phyloP scores from a whole-genome alignment of 2,329 filamentous ascomycete genomes.

The Pseudopithomyces chartarum region DNA sequence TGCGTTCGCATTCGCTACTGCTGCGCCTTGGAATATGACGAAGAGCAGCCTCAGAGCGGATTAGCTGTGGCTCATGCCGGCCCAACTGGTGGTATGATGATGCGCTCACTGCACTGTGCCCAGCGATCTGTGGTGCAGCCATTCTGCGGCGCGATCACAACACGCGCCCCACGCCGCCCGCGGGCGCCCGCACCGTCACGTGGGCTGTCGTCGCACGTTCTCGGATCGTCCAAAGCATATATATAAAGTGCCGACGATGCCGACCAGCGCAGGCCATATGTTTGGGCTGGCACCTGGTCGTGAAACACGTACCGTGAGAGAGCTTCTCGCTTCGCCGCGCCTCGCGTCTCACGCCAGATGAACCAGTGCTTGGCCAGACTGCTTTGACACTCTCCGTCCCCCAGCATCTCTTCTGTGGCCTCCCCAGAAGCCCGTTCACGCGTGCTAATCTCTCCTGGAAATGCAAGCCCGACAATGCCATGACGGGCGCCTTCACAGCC shows the following conservation, averaged over 20 bases:
- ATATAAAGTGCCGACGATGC: slow-evolving; percentile 6
- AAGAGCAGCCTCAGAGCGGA: background rate
- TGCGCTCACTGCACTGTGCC: slow-evolving; percentile 17
- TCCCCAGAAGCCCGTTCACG: slow-evolving; percentile 23
- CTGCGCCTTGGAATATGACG: slow-evolving; percentile 8
- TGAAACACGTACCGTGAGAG: slow-evolving; percentile 41
- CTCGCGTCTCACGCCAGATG: slow-evolving; percentile 39
- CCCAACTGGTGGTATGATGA: slow-evolving; percentile 12
- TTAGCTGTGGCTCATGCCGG: background rate
- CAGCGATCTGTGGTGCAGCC: slow-evolving; percentile 20
- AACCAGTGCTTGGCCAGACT: slow-evolving; percentile 41
- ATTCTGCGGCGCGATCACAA: slow-evolving; percentile 14
- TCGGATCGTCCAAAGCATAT: slow-evolving; percentile 9
- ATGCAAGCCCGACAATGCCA: slow-evolving; percentile 30
- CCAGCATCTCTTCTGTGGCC: slow-evolving; percentile 17
- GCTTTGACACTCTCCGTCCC: slow-evolving; percentile 36
- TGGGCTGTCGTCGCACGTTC: slow-evolving; percentile 1
- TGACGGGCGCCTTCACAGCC: slow-evolving; percentile 24
- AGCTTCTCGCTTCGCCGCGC: slow-evolving; percentile 31
- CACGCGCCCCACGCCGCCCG: background rate
- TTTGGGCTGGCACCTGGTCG: slow-evolving; percentile 10
- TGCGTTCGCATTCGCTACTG: slow-evolving; percentile 22
- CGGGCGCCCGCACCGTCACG: background rate
- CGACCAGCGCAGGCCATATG: slow-evolving; percentile 4
- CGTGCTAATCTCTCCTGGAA: slow-evolving; percentile 25